phyloP scores from a whole-genome alignment of 805 yeast genomes.

The Nakazawaea peltata region DNA sequence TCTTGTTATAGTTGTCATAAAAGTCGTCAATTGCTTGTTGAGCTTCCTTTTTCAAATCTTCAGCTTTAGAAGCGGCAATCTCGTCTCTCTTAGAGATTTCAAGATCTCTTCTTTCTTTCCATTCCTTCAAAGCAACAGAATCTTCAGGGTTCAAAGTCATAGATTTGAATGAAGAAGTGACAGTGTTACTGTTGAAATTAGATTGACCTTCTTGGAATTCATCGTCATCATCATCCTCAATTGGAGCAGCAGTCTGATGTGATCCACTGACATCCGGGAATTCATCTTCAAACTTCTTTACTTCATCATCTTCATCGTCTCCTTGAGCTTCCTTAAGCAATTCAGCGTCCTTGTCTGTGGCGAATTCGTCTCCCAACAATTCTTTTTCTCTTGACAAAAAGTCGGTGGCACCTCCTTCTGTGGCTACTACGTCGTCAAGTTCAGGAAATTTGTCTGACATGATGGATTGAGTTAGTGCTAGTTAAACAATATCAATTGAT shows the following conservation, averaged over 20 bases:
- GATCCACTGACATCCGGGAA: constrained; percentile 49
- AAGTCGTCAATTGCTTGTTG: constrained; percentile 81
- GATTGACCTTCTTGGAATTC: constrained; percentile 35
- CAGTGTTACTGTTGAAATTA: constrained; percentile 23
- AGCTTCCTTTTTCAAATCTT: constrained; percentile 67
- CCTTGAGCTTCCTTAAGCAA: constrained; percentile 29
- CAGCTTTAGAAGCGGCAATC: constrained; percentile 53
- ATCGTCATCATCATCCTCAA: constrained; percentile 28
- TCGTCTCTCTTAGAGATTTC: constrained; percentile 79
- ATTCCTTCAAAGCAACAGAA: constrained; percentile 56
- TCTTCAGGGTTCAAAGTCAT: constrained; percentile 28
- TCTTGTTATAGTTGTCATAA: constrained; percentile 82
- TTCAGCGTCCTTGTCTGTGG: constrained; percentile 53
- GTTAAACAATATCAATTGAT: too few relatives aligned
- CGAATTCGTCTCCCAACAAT: constrained; percentile 62
- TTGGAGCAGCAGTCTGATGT: constrained; percentile 12
- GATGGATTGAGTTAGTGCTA: neutral
- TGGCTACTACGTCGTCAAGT: constrained; percentile 37
- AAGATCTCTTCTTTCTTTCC: constrained; percentile 76
- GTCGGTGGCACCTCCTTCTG: constrained; percentile 37
- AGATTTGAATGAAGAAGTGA: constrained; percentile 11
- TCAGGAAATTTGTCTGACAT: constrained; percentile 80
- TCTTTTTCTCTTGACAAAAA: constrained; percentile 65
- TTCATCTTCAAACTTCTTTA: constrained; percentile 55
- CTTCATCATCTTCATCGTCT: constrained; percentile 35